A percentile compares a stretch with the other conserved stretches of the same genome.
phyloP scores from a whole-genome alignment of 1,284 basidiomycete genomes.

The Phlebopus sp. region DNA sequence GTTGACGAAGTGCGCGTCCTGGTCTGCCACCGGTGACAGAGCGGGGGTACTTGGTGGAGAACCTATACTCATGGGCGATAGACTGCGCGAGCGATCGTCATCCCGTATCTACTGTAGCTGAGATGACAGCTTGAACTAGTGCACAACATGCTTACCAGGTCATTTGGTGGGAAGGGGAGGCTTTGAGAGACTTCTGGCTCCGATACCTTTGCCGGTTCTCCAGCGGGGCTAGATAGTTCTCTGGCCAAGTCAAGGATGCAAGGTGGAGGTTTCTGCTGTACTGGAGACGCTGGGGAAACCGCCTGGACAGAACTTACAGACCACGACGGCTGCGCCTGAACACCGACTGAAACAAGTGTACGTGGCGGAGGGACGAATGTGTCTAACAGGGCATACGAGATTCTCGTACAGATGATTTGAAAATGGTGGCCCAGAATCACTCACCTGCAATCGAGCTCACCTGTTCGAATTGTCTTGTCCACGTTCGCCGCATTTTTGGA shows the following conservation, averaged over 20 bases:
- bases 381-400: conserved; percentile 31
- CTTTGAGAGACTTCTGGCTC: conserved; percentile 12
- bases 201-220: conserved; percentile 10
- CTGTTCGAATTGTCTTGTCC: conserved; percentile 46
- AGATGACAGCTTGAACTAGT: conserved; percentile 13
- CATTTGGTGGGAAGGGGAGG: conserved; percentile 14
- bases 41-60: conserved; percentile 40
- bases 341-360: conserved; percentile 33
- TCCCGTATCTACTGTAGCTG: conserved; percentile 29
- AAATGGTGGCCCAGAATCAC: conserved; percentile 15
- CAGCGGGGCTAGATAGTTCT: conserved; percentile 10
- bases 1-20: conserved; percentile 2
- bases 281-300: conserved; percentile 23
- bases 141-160: conserved; percentile 19
- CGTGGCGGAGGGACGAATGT: conserved; percentile 16
- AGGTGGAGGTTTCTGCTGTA: conserved; percentile 12
- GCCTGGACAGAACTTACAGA: conserved; percentile 38
- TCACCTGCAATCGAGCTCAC: conserved; percentile 37
- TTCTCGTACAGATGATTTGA: conserved; percentile 18
- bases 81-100: conserved; percentile 36
- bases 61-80: conserved; percentile 58
- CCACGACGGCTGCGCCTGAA: conserved; percentile 33
- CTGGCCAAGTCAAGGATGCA: conserved; percentile 3
- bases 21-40: conserved; percentile 18
- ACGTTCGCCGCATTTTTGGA: conserved; percentile 57